A percentile compares a stretch with the other conserved stretches of the same genome.
These are phyloP conservation scores for Patellifolia procumbens DNA, from an alignment of 179 eudicot genomes.

Conservation along the genomic window DNA sequence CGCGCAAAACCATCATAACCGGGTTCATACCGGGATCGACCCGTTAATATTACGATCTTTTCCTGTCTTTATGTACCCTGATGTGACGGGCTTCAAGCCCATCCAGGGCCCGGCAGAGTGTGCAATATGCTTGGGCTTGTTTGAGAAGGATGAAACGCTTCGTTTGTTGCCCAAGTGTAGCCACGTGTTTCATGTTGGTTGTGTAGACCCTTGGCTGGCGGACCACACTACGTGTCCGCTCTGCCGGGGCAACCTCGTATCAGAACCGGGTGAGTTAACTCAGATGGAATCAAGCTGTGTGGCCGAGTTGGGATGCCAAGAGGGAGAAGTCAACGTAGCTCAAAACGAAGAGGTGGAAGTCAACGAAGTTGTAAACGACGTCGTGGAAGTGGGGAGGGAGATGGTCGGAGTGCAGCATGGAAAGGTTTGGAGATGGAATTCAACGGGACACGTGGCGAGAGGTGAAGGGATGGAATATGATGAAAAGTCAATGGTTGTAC, in stretches of 20 bases:
- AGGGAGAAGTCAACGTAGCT: background rate
- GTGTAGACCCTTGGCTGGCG: background rate
- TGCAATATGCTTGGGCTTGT: conserved; percentile 3
- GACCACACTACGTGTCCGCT: conserved; percentile 3
- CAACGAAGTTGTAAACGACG: conserved; percentile 20
- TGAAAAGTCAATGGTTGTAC: conserved; percentile 34
- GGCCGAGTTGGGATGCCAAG: conserved; percentile 14
- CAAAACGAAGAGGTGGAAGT: background rate
- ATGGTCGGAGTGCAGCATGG: conserved; percentile 21
- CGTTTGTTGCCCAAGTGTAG: conserved; percentile 9
- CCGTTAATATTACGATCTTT: background rate
- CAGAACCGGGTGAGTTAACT: background rate
- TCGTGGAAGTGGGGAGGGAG: background rate
- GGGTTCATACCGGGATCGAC: background rate
- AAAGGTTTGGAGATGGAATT: conserved; percentile 51
- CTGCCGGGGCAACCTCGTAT: background rate
- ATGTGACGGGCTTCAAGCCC: background rate
- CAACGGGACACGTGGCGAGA: conserved; percentile 59
- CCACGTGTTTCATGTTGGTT: background rate
- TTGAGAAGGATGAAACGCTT: background rate
- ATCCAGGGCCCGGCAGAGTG: background rate
- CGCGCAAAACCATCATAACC: background rate
- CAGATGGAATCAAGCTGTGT: background rate
- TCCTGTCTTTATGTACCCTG: background rate
- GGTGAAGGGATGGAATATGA: conserved; percentile 42